Base-by-base conservation (phyloP, 257 asterid genomes). In the Capsicum rhomboideum region DNA sequence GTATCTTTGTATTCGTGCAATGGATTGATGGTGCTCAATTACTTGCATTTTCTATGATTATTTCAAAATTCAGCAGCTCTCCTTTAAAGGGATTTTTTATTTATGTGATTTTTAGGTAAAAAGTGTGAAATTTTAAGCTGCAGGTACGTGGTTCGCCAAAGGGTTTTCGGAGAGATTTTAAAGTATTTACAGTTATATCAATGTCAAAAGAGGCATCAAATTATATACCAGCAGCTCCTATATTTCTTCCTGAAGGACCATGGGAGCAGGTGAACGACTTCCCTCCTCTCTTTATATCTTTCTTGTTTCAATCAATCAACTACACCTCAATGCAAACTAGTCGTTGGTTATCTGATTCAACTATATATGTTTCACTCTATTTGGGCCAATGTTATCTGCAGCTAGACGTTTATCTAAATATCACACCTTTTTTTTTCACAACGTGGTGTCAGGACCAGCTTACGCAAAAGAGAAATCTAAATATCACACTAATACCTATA, bases 201-300 rank as follows among this genome's bases (percentile, higher is more conserved):
- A 87, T 67, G 40, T 79, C 86, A 34, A 88, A 89, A 77, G 93
- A 90, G 75, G 90, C 86, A 78, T 88, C 97, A 6, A 86, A 79
- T 58, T 89, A 90, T 91, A 95, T 95, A 53, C 95, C 99, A 17
- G 97, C 97, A 82, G 99, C 98, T 85, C 99, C 98, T 0, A 93
- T 95, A 50, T 85, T 92, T 59, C 86, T 95, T 85, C 99, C 98
- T 0, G 90, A 95, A 89, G 98, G 99, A 66, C 94, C 96, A 82
- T 96, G 98, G 97, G 82, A 91, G 82, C 95, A 92, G 97, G 99
- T 93, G 82, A 55, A 82, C 53, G 46, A 14, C 59, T 69, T 50
- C 55, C 52, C 9, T 68, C 52, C 0, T 14, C 12, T 61, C 5
- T 61, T 10, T 63, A 14, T 64, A 1, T 64, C 21, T 64, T 2